Conservation (phyloP, 2,329 filamentous ascomycete genomes). For the Cladorrhinum sp. region DNA sequence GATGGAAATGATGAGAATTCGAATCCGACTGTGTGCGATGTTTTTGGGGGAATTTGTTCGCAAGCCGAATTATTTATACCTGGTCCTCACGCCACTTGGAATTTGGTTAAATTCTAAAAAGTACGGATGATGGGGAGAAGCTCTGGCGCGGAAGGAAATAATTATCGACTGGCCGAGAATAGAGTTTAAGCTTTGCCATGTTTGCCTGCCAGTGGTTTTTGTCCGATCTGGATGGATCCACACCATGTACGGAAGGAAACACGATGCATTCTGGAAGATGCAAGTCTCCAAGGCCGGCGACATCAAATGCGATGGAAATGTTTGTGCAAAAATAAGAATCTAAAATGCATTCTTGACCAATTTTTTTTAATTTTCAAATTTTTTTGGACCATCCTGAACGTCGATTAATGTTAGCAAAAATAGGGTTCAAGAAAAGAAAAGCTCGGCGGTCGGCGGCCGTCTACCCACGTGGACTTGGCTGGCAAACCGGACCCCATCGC, state of each 20-base stretch:
- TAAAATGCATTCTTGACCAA: not conserved
- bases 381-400: not conserved
- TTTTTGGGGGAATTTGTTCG: not conserved
- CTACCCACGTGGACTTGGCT: no score
- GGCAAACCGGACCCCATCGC: no score
- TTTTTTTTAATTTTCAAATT: not conserved
- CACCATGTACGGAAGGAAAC: not conserved
- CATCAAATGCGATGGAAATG: no score
- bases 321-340: not conserved
- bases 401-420: not conserved
- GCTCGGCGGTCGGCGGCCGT: no score
- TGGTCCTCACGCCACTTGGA: not conserved
- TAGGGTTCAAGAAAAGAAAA: not conserved
- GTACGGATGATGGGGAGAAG: no score
- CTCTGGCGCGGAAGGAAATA: not conserved
- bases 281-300: no score
- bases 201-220: not conserved
- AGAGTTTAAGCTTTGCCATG: not conserved
- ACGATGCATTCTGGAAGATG: not conserved
- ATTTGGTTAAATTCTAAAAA: not conserved
- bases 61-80: not conserved
- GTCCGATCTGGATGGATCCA: not conserved
- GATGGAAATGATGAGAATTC: not conserved
- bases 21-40: no score
- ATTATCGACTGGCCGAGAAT: not conserved